Evolutionary conservation across 2,329 filamentous ascomycete genomes (phyloP), one percentile per base, ranked within the genome.

Genomic region (Aspergillus phoenicis): DNA sequence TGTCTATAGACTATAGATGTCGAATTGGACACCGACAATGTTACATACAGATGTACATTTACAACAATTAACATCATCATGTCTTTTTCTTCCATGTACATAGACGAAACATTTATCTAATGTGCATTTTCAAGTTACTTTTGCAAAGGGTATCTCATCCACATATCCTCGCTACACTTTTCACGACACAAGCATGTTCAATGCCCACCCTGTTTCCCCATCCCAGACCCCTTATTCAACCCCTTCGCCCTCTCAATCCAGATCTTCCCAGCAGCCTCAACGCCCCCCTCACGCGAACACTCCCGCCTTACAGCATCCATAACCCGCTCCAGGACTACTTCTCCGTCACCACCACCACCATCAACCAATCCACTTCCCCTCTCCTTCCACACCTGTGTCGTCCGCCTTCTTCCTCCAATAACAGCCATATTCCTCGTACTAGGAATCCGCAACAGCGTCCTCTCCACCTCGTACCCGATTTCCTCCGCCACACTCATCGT

Each of bases 381-480:
- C 68, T 3, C 77, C 76, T 38, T 61, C 65, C 67, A 64, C 47
- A 61, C 49, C 48, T 62, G 49, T 15, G 62, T 41, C 54, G 66
- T 54, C 30, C 53, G 58, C 53, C 69, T 68, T 47, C 71, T 77
- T 33, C 91, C 84, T 4, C 93, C 93, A 43, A 98, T 73, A 30
- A 99, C 80, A 0, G 89, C 91, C 17, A 89, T 87, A 75, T 98
- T 98, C 63, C 95, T 83, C 41, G 94, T 97, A 74, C 91, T 96
- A 0, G 95, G 95, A 64, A 99, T 98, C 49, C 94, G 84, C 69
- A 99, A 77, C 81, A 95, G 88, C 70, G 97, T 94, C 64, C 85
- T 91, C 76, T 98, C 92, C 0, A 91, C 84, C 5, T 82, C 78
- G 82, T 89, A 97, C 2, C 90, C 91, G 64, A 92, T 86, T 60